phyloP scores from a whole-genome alignment of 176 grass and related monocot species.

The Elaeis guineensis region DNA sequence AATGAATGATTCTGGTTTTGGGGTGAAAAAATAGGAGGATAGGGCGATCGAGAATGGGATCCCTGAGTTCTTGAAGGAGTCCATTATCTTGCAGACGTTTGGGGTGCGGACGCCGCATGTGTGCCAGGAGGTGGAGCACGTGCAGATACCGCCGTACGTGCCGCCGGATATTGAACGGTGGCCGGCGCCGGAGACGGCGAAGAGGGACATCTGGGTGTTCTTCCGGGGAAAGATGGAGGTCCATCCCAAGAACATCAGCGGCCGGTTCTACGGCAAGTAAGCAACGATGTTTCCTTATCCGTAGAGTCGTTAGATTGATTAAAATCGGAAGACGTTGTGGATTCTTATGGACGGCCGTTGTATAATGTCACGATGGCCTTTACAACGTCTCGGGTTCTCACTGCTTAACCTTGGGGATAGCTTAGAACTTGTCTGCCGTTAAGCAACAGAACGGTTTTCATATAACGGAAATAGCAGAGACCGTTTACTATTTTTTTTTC shows the following conservation, averaged over 20 bases:
- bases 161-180: slow-evolving; percentile 30
- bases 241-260: slow-evolving; percentile 92
- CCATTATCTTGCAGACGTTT: slow-evolving; percentile 78
- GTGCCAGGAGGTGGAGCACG: slow-evolving; percentile 67
- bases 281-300: not conserved
- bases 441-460: too few species aligned
- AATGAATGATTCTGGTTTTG: too few species aligned
- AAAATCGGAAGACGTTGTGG: too few species aligned
- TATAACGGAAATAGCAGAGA: too few species aligned
- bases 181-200: slow-evolving; percentile 33
- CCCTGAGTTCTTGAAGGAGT: slow-evolving; percentile 55
- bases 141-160: slow-evolving; percentile 76
- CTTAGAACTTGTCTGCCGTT: too few species aligned
- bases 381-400: too few species aligned
- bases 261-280: slow-evolving; percentile 96
- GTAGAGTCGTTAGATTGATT: not conserved
- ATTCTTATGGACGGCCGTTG: too few species aligned
- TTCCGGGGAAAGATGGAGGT: slow-evolving; percentile 94
- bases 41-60: slow-evolving; percentile 67
- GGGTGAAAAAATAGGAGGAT: slow-evolving; percentile 41
- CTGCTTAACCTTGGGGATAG: too few species aligned
- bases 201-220: slow-evolving; percentile 63
- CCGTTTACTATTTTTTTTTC: too few species aligned
- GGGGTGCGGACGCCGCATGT: slow-evolving; percentile 41
- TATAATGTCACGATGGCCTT: too few species aligned